Conservation (phyloP, 768 basidiomycete genomes). For the Tubosaeta sp. region DNA sequence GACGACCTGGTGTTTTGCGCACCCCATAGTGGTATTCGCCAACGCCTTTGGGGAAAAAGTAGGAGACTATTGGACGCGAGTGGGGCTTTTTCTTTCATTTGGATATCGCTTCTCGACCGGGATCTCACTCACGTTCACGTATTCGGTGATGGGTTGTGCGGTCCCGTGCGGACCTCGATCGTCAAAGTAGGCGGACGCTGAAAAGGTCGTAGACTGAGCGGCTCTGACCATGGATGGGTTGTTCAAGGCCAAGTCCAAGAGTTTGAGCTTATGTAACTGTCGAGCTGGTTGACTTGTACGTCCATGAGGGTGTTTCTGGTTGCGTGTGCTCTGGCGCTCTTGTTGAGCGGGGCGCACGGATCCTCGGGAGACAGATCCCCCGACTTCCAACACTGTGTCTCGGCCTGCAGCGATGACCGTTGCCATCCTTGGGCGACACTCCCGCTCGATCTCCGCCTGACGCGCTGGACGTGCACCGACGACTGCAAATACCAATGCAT, state of each 20-base stretch:
- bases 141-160: constrained; percentile 77
- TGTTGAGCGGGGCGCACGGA: constrained; percentile 3
- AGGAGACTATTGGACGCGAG: constrained; percentile 80
- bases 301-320: constrained; percentile 14
- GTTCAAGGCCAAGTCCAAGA: too few relatives aligned
- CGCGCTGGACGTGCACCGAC: constrained; percentile 83
- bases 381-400: constrained; percentile 36
- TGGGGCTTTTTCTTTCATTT: constrained; percentile 24
- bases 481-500: constrained; percentile 90
- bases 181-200: constrained; percentile 68
- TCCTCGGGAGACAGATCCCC: constrained; percentile 34
- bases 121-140: constrained; percentile 56
- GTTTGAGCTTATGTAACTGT: constrained; percentile 16
- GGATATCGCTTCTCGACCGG: not conserved
- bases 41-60: constrained; percentile 92
- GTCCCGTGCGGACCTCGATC: constrained; percentile 68
- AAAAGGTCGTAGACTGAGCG: constrained; percentile 55
- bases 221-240: constrained; percentile 33
- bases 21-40: constrained; percentile 98
- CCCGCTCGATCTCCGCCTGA: constrained; percentile 56
- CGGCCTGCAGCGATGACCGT: constrained; percentile 27
- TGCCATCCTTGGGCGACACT: constrained; percentile 37
- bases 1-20: constrained; percentile 22
- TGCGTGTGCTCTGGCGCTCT: constrained; percentile 15
- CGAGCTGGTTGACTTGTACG: not conserved